phyloP scores from a whole-genome alignment of 139 green algal genomes.

The Picochlorum sp. region DNA sequence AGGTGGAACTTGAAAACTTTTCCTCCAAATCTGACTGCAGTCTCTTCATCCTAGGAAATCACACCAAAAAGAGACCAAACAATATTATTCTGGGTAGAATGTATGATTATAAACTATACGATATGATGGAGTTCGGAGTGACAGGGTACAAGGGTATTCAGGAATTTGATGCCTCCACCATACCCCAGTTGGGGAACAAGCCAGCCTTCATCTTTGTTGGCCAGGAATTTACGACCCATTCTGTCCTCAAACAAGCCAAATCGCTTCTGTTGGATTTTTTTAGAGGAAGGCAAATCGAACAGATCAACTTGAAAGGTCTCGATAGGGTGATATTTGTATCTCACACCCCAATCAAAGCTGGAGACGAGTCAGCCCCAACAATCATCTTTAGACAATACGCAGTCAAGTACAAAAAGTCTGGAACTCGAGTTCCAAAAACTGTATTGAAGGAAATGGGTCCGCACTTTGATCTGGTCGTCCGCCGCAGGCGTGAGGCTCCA shows the following conservation, averaged over 20 bases:
- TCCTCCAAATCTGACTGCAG: conserved; percentile 41
- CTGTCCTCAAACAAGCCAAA: conserved; percentile 52
- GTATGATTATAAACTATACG: conserved; percentile 80
- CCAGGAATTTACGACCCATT: conserved; percentile 70
- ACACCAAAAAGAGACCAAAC: conserved; percentile 95
- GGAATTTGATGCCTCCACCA: conserved; percentile 25
- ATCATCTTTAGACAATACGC: conserved; percentile 70
- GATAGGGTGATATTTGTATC: conserved; percentile 64
- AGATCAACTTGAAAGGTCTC: conserved; percentile 74
- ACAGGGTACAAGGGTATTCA: conserved; percentile 42
- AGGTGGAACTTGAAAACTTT: conserved; percentile 59
- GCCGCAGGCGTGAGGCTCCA: conserved; percentile 45
- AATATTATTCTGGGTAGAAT: conserved; percentile 88
- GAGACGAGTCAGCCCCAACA: conserved; percentile 1
- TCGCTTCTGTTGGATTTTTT: conserved; percentile 83
- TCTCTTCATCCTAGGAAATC: conserved; percentile 72
- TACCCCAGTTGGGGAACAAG: conserved; percentile 49
- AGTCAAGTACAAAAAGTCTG: conserved; percentile 68
- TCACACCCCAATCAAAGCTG: background rate
- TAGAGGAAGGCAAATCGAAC: conserved; percentile 54
- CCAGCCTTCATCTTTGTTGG: conserved; percentile 79
- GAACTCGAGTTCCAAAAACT: conserved; percentile 53
- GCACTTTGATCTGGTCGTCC: conserved; percentile 57
- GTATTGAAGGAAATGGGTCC: conserved; percentile 82
- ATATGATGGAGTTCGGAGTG: conserved; percentile 77